Evolutionary conservation across 2,329 filamentous ascomycete species (phyloP).

Genomic region (Aureobasidium uvarum): DNA sequence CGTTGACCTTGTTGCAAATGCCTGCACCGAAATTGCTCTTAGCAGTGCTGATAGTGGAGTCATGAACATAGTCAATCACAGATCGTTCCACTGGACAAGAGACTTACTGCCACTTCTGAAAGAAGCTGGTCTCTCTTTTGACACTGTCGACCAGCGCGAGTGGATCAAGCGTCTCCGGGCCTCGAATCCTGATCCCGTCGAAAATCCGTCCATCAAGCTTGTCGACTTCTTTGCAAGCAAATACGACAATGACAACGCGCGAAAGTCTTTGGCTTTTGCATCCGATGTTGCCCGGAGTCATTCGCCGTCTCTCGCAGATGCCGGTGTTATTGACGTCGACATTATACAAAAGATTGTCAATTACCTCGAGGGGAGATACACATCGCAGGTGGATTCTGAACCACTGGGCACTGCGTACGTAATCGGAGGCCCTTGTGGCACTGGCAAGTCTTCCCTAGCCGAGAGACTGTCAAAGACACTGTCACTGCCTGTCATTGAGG

Average conservation of each 20-base stretch:
- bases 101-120: constrained; percentile 54
- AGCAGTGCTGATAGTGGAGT: constrained; percentile 31
- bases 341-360: constrained; percentile 34
- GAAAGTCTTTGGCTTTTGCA: constrained; percentile 52
- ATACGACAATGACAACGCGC: constrained; percentile 39
- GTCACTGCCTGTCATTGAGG: constrained; percentile 43
- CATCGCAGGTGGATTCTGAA: neutral
- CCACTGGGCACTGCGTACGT: constrained; percentile 36
- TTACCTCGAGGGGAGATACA: constrained; percentile 9
- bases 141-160: constrained; percentile 45
- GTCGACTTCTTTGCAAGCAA: constrained; percentile 37
- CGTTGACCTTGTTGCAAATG: constrained; percentile 44
- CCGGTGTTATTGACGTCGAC: constrained; percentile 30
- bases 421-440: constrained; percentile 44
- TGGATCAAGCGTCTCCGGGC: constrained; percentile 49
- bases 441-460: constrained; percentile 45
- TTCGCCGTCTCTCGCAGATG: constrained; percentile 29
- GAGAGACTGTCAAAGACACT: constrained; percentile 36
- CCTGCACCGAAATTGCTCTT: constrained; percentile 37
- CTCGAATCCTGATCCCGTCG: constrained; percentile 44
- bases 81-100: constrained; percentile 52
- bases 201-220: constrained; percentile 37
- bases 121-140: constrained; percentile 48
- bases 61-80: constrained; percentile 50
- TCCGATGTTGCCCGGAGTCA: constrained; percentile 39